These are phyloP conservation scores for Melocanna baccifera DNA, from an alignment of 176 grass and related monocot species.

Conservation along the genomic window DNA sequence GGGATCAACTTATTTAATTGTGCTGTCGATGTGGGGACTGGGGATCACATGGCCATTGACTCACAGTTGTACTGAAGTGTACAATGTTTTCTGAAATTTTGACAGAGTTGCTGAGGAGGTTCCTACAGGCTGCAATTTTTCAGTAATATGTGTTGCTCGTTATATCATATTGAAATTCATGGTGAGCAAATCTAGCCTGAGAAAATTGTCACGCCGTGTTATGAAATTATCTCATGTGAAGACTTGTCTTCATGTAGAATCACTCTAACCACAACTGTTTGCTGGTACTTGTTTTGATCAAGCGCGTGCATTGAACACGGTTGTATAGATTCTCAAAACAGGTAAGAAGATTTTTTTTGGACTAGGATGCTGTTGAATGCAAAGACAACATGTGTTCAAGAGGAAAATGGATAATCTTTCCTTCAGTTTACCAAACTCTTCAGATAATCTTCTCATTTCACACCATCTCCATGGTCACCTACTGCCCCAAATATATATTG, in stretches of 20 bases:
- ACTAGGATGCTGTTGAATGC: background rate
- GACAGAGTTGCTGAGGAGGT: background rate
- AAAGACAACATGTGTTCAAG: background rate
- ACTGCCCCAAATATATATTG: no score
- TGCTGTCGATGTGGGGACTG: background rate
- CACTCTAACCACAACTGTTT: background rate
- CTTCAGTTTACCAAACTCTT: background rate
- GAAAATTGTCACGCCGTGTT: background rate
- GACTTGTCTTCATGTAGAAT: background rate
- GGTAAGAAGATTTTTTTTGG: background rate
- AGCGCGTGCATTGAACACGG: background rate
- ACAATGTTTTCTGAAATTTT: background rate
- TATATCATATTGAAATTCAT: background rate
- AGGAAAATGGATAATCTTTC: background rate
- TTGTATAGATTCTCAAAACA: background rate
- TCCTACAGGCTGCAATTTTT: background rate
- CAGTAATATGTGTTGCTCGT: background rate
- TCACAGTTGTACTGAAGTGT: background rate
- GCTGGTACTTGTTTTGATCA: background rate
- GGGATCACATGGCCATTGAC: background rate
- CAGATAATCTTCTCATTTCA: background rate
- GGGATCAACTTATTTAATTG: background rate
- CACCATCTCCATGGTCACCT: background rate
- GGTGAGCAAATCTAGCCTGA: background rate
- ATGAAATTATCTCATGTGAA: background rate